A percentile compares a stretch with the other conserved stretches of the same genome.
These are phyloP conservation scores for Purshia tridentata DNA, from an alignment of 306 rosid genomes.

Conservation along the genomic window DNA sequence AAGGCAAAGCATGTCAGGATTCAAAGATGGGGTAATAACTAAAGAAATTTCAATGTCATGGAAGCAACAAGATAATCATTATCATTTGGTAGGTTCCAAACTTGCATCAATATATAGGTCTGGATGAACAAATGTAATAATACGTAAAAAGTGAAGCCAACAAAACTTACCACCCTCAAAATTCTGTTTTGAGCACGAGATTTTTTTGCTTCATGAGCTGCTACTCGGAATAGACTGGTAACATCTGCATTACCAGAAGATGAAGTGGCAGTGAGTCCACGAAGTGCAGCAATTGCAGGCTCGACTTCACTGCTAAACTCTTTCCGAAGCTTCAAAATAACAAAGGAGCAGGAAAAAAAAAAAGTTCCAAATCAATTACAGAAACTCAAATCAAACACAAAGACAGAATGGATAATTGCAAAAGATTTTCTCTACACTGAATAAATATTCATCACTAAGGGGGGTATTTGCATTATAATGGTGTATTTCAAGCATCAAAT, in stretches of 20 bases:
- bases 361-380: neutral
- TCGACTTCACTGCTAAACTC: conserved; percentile 80
- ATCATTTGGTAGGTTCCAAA: neutral
- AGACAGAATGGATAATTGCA: neutral
- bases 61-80: neutral
- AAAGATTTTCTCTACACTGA: neutral
- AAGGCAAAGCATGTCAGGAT: conserved; percentile 32
- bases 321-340: conserved; percentile 52
- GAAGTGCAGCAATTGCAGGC: conserved; percentile 57
- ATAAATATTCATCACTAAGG: neutral
- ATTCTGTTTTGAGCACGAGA: conserved; percentile 67
- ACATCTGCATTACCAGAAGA: conserved; percentile 72
- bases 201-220: conserved; percentile 82
- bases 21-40: neutral
- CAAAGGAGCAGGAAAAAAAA: neutral
- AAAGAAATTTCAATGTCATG: neutral
- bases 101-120: conserved; percentile 3
- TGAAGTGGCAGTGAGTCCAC: conserved; percentile 52
- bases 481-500: neutral
- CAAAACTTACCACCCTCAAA: conserved; percentile 66
- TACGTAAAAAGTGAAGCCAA: conserved; percentile 6
- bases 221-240: conserved; percentile 67
- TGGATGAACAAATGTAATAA: conserved; percentile 2
- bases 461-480: neutral
- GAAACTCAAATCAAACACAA: neutral